Base-by-base conservation (phyloP, 225 moss, liverwort and hornwort genomes). In the Anthoceros angustus region DNA sequence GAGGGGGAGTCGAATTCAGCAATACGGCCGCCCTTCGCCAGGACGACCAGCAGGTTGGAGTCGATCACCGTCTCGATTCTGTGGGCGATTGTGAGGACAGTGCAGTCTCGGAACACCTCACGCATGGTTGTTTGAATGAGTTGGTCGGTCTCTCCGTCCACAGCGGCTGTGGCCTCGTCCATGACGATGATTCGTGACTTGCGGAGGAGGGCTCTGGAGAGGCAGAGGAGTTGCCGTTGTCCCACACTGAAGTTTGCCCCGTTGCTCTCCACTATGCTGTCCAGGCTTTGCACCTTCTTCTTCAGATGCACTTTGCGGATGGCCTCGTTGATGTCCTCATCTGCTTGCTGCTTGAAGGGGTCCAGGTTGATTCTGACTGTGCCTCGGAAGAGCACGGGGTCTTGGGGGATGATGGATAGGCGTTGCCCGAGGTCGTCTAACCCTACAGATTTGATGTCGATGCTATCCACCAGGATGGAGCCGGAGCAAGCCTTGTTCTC, bases 371-470 rank as follows among this genome's bases (percentile, higher is more conserved):
- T 79, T 66, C 82, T 79, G 25, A 82, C 77, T 62, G 82, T 77
- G 39, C 82, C 80, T 21, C 77, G 74, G 48, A 85, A 85, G 14
- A 41, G 43, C 5, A 41, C 43, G n/a, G 64, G 41, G 63, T 73
- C 77, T 66, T 77, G 77, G 10, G 88, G 88, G 61, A 88, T 83
- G 62, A 86, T 88, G 23, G 86, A 85, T 12, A 88, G 79, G 40
- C 61, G 75, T 68, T 83, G 77, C 32, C 86, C 80, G 71, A 88
- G 64, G 71, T 88, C 87, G 62, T 76, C 62, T 14, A 88, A 73
- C 39, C 88, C 86, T 66, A 88, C 71, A 63, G 74, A 71, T 46
- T 62, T 79, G 66, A 88, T 74, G 64, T 88, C 81, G 45, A 88
- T 72, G 49, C 76, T 77, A 49, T 88, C 86, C 64, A 88, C 76